These are phyloP conservation scores for Candida silvicultrix DNA, from an alignment of 805 yeast genomes.

Conservation along the genomic window DNA sequence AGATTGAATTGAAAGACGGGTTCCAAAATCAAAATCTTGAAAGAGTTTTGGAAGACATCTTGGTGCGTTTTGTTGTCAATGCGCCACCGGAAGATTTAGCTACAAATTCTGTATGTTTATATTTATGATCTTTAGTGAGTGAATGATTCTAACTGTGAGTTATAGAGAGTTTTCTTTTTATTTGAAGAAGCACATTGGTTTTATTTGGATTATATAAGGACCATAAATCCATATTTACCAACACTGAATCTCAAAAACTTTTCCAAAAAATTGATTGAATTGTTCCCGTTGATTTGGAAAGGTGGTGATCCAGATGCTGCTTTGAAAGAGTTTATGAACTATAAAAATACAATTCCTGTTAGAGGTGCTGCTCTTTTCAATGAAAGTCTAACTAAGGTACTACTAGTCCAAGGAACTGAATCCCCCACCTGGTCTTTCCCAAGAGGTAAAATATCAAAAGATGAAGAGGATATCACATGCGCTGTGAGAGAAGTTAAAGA, in stretches of 20 bases:
- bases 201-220: conserved; percentile 77
- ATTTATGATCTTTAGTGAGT: too few relatives aligned
- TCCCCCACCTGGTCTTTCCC: conserved; percentile 92
- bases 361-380: conserved; percentile 91
- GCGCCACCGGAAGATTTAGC: conserved; percentile 89
- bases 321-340: conserved; percentile 68
- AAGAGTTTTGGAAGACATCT: conserved; percentile 73
- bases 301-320: conserved; percentile 84
- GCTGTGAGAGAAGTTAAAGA: conserved; percentile 89
- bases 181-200: conserved; percentile 99
- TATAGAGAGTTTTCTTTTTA: conserved; percentile 71
- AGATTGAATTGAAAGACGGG: conserved; percentile 48
- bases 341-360: conserved; percentile 89
- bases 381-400: conserved; percentile 55
- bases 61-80: conserved; percentile 86
- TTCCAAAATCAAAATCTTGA: conserved; percentile 63
- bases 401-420: conserved; percentile 82
- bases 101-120: conserved; percentile 44
- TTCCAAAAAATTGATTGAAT: conserved; percentile 57
- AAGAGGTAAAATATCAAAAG: conserved; percentile 92
- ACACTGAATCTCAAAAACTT: conserved; percentile 70
- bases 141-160: conserved; percentile 6
- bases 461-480: conserved; percentile 82
- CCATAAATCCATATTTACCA: conserved; percentile 70
- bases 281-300: conserved; percentile 74